These are phyloP conservation scores for Pichia sp. DNA, from an alignment of 1,139 yeast genomes.

Conservation along the genomic window DNA sequence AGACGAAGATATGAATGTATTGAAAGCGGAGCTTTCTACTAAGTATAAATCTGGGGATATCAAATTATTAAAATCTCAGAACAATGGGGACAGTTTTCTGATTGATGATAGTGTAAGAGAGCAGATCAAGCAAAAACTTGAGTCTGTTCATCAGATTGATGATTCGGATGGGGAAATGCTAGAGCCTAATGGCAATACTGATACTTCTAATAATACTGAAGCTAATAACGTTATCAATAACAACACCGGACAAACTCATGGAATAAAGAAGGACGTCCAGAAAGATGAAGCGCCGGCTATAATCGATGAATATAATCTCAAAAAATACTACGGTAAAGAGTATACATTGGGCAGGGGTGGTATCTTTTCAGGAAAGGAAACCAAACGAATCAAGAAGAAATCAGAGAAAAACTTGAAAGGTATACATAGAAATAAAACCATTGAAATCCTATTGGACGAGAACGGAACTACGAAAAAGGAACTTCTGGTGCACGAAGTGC, in stretches of 20 bases:
- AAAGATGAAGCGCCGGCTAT: too few relatives aligned
- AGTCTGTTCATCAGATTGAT: slow-evolving; percentile 1
- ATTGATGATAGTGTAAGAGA: slow-evolving; percentile 8
- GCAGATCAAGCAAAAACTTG: background rate
- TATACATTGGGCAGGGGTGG: slow-evolving; percentile 15
- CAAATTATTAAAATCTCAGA: slow-evolving; percentile 9
- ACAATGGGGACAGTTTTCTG: slow-evolving; percentile 6
- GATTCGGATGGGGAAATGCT: slow-evolving; percentile 4
- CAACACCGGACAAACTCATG: too few relatives aligned
- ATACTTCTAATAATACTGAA: too few relatives aligned
- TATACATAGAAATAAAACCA: slow-evolving; percentile 8
- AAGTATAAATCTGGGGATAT: slow-evolving; percentile 11
- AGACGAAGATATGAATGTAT: slow-evolving; percentile 5
- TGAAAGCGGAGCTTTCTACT: slow-evolving; percentile 8
- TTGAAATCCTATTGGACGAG: slow-evolving; percentile 1
- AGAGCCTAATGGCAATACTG: background rate
- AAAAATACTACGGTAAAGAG: slow-evolving; percentile 4
- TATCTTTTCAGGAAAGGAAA: slow-evolving; percentile 6
- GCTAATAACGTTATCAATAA: too few relatives aligned
- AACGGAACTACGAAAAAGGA: background rate
- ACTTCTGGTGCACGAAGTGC: slow-evolving; percentile 11
- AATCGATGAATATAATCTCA: too few relatives aligned
- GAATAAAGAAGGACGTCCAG: too few relatives aligned
- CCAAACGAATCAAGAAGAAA: slow-evolving; percentile 1
- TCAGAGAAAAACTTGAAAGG: slow-evolving; percentile 6